phyloP scores from a whole-genome alignment of 805 yeast species.

The Zygosaccharomyces rouxii region DNA sequence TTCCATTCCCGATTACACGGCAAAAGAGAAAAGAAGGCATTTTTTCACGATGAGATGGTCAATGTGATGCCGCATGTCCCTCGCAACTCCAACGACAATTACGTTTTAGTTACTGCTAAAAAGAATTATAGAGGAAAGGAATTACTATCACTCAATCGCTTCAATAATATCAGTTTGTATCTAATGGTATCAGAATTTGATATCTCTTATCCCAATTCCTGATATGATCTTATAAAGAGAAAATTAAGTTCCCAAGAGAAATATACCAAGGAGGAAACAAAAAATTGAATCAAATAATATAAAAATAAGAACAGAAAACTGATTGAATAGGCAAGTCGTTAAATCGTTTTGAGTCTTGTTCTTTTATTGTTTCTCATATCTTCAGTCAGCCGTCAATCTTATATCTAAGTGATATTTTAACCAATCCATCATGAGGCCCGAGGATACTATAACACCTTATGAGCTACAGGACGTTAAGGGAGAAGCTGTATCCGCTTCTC shows the following conservation, averaged over 20 bases:
- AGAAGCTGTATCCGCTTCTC: constrained; percentile 1
- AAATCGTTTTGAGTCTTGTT: background rate
- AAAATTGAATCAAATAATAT: background rate
- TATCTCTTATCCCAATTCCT: background rate
- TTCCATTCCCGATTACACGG: background rate
- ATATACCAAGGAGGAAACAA: background rate
- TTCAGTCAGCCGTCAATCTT: background rate
- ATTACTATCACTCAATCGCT: background rate
- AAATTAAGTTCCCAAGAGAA: background rate
- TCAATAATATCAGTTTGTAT: background rate
- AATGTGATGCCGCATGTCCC: background rate
- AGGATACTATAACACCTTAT: constrained; percentile 12
- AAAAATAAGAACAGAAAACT: background rate
- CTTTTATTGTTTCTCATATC: background rate
- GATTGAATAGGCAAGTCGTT: background rate
- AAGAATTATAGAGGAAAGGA: background rate
- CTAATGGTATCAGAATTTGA: background rate
- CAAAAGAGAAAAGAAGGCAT: background rate
- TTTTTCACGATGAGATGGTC: background rate
- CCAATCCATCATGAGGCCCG: background rate
- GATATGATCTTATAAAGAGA: background rate
- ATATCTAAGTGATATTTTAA: background rate
- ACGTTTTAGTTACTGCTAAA: background rate
- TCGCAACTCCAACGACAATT: background rate
- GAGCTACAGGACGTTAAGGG: constrained; percentile 18